phyloP scores from a whole-genome alignment of 2,329 filamentous ascomycete species.

The Claviceps sp. region DNA sequence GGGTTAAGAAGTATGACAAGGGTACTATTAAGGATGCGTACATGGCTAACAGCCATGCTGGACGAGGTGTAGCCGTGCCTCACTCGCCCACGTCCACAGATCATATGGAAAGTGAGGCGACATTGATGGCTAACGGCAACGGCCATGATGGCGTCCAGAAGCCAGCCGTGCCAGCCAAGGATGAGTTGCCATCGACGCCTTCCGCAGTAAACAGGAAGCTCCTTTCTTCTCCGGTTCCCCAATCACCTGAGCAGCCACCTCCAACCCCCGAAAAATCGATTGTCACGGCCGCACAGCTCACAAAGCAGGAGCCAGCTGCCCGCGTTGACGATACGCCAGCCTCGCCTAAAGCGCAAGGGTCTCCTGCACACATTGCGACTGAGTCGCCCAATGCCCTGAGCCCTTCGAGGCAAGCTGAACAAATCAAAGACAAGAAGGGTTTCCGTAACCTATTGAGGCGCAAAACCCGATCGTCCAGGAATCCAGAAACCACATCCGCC shows the following conservation, averaged over 20 bases:
- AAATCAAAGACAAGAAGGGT: slow-evolving; percentile 31
- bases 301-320: background rate
- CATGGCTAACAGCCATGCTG: slow-evolving; percentile 57
- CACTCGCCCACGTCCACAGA: slow-evolving; percentile 19
- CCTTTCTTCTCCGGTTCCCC: background rate
- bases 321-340: slow-evolving; percentile 1
- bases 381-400: slow-evolving; percentile 9
- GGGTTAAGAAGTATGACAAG: slow-evolving; percentile 92
- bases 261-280: background rate
- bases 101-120: slow-evolving; percentile 13
- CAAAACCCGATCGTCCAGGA: slow-evolving; percentile 46
- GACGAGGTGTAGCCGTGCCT: slow-evolving; percentile 42
- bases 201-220: slow-evolving; percentile 1
- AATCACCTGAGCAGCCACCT: background rate
- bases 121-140: slow-evolving; percentile 6
- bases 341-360: slow-evolving; percentile 13
- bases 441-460: slow-evolving; percentile 54
- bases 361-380: background rate
- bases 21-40: slow-evolving; percentile 78
- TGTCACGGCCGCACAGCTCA: background rate
- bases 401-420: slow-evolving; percentile 33
- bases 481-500: slow-evolving; percentile 38
- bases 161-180: slow-evolving; percentile 31
- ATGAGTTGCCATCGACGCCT: slow-evolving; percentile 9
- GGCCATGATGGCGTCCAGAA: background rate